A percentile compares a stretch with the other conserved stretches of the same genome.
Conservation (phyloP, 176 grass and related monocot genomes). For the Aegilops longissima region DNA sequence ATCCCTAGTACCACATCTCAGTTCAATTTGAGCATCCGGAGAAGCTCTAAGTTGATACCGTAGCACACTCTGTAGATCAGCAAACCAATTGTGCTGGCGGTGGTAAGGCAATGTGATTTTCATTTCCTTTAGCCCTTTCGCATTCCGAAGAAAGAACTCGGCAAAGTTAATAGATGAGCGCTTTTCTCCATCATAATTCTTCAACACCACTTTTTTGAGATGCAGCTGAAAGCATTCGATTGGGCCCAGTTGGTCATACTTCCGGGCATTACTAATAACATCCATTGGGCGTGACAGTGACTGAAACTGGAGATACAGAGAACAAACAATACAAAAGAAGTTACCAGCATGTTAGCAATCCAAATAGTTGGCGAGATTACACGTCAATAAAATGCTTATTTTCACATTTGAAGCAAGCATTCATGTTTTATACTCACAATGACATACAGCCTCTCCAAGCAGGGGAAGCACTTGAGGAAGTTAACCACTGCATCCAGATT, state of each 20-base stretch:
- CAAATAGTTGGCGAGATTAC: background rate
- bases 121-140: background rate
- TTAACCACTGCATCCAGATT: background rate
- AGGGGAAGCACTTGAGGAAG: background rate
- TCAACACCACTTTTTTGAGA: slow-evolving; percentile 2
- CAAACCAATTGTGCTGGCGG: background rate
- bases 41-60: background rate
- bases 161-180: background rate
- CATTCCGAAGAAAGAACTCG: slow-evolving; percentile 21
- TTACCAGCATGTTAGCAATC: background rate
- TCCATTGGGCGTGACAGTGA: background rate
- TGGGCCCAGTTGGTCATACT: background rate
- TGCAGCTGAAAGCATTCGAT: background rate
- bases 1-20: background rate
- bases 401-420: background rate
- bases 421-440: too few species aligned
- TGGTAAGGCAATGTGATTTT: background rate
- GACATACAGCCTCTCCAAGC: too few species aligned
- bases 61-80: background rate
- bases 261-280: background rate
- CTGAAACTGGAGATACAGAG: background rate
- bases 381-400: background rate
- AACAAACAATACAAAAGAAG: background rate
- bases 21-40: background rate
- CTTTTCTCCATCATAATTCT: background rate